Conservation (phyloP, 2,329 filamentous ascomycete species). For the Hyphodiscus sp. region DNA sequence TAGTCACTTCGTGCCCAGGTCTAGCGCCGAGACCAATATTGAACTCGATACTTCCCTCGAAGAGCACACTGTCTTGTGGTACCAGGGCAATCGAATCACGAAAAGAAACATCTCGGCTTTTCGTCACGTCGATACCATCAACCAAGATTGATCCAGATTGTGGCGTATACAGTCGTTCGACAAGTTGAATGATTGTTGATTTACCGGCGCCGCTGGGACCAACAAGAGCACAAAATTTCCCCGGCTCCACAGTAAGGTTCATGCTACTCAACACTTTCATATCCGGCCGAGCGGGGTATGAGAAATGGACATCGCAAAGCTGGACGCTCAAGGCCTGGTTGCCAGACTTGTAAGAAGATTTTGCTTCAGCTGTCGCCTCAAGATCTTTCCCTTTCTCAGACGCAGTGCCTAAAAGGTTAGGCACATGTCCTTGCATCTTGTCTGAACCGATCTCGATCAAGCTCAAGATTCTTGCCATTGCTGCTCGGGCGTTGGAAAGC, state of each 20-base stretch:
- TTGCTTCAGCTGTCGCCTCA: background rate
- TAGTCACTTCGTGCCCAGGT: slow-evolving; percentile 47
- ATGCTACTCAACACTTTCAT: slow-evolving; percentile 51
- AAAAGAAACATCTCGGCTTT: slow-evolving; percentile 38
- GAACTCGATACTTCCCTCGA: slow-evolving; percentile 49
- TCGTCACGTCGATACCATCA: slow-evolving; percentile 37
- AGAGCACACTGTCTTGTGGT: slow-evolving; percentile 50
- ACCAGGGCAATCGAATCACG: slow-evolving; percentile 49
- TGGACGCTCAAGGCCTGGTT: slow-evolving; percentile 34
- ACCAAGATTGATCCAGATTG: slow-evolving; percentile 27
- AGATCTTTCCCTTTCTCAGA: background rate
- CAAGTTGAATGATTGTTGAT: slow-evolving; percentile 54
- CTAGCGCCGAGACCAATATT: slow-evolving; percentile 49
- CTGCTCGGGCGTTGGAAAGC: too few species aligned
- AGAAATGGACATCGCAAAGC: slow-evolving; percentile 54
- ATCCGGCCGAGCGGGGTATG: slow-evolving; percentile 57
- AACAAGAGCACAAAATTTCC: slow-evolving; percentile 58
- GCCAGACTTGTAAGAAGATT: slow-evolving; percentile 11
- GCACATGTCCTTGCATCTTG: background rate
- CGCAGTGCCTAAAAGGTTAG: background rate
- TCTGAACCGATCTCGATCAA: background rate
- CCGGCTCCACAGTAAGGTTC: slow-evolving; percentile 49
- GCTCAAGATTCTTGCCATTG: slow-evolving; percentile 49
- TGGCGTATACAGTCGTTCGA: slow-evolving; percentile 46
- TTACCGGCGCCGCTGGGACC: slow-evolving; percentile 63